phyloP scores from a whole-genome alignment of 225 moss, liverwort and hornwort species.

The Physcomitrellopsis africana region DNA sequence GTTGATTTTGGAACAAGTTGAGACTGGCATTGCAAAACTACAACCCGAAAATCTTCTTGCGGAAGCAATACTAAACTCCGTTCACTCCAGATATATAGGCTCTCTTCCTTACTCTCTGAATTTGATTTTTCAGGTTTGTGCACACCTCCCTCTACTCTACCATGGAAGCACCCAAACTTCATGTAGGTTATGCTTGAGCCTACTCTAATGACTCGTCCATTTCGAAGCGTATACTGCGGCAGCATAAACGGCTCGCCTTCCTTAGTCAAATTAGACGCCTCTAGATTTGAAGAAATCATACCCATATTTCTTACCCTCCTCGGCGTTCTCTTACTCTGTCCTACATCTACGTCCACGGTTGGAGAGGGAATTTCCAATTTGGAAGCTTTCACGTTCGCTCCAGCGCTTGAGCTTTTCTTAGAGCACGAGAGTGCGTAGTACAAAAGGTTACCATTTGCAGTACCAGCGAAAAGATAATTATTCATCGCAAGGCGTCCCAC shows the following conservation, averaged over 20 bases:
- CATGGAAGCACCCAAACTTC: constrained; percentile 60
- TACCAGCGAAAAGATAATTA: constrained; percentile 67
- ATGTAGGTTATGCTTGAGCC: constrained; percentile 47
- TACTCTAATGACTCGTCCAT: constrained; percentile 45
- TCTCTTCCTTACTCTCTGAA: constrained; percentile 40
- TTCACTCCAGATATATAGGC: constrained; percentile 63
- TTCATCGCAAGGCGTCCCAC: constrained; percentile 54
- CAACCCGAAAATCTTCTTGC: constrained; percentile 42
- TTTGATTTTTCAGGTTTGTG: constrained; percentile 32
- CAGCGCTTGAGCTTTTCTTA: constrained; percentile 23
- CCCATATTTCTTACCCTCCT: constrained; percentile 34
- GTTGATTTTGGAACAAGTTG: constrained; percentile 41
- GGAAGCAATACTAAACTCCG: constrained; percentile 55
- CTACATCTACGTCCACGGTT: constrained; percentile 28
- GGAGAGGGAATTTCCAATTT: constrained; percentile 10
- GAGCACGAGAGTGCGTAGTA: constrained; percentile 47
- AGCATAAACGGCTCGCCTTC: constrained; percentile 29
- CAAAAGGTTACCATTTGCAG: constrained; percentile 66
- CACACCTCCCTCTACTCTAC: constrained; percentile 29
- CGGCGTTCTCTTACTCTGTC: constrained; percentile 35
- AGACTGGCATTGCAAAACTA: constrained; percentile 38
- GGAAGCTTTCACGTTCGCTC: constrained; percentile 8
- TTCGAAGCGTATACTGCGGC: constrained; percentile 39
- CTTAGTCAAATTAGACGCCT: not conserved
- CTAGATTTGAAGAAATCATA: constrained; percentile 15